Evolutionary conservation across 495 filamentous ascomycete genomes (phyloP).

Genomic region (Clavariopsis aquatica): DNA sequence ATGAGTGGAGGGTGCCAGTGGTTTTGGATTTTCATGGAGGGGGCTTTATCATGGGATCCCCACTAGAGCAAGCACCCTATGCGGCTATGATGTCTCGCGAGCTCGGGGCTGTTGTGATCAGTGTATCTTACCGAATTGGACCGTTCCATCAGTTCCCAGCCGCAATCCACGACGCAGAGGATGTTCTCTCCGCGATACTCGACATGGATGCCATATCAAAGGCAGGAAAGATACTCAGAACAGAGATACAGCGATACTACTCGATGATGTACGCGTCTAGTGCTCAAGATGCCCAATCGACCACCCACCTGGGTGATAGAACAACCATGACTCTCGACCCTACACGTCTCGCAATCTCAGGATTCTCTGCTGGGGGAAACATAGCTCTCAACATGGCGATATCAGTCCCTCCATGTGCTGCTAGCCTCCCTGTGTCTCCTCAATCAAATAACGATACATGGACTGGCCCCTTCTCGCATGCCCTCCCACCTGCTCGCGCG

Average conservation of each 20-base stretch:
- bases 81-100: slow-evolving; percentile 34
- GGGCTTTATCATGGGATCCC: slow-evolving; percentile 39
- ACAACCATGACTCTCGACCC: slow-evolving; percentile 38
- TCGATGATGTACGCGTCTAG: slow-evolving; percentile 24
- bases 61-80: slow-evolving; percentile 41
- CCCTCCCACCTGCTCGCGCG: slow-evolving; percentile 27
- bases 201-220: slow-evolving; percentile 31
- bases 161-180: slow-evolving; percentile 41
- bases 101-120: slow-evolving; percentile 37
- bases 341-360: slow-evolving; percentile 41
- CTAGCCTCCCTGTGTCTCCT: slow-evolving; percentile 25
- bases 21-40: slow-evolving; percentile 42
- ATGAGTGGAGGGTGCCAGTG: slow-evolving; percentile 37
- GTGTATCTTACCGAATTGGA: slow-evolving; percentile 42
- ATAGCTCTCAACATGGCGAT: slow-evolving; percentile 44
- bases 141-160: slow-evolving; percentile 40
- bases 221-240: slow-evolving; percentile 22
- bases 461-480: slow-evolving; percentile 26
- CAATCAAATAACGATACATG: neutral
- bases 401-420: slow-evolving; percentile 24
- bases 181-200: slow-evolving; percentile 37
- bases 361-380: slow-evolving; percentile 44
- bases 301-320: neutral
- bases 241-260: slow-evolving; percentile 41
- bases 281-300: neutral